Evolutionary conservation across 2,329 filamentous ascomycete genomes (phyloP).

Genomic region (Tothia fuscella): DNA sequence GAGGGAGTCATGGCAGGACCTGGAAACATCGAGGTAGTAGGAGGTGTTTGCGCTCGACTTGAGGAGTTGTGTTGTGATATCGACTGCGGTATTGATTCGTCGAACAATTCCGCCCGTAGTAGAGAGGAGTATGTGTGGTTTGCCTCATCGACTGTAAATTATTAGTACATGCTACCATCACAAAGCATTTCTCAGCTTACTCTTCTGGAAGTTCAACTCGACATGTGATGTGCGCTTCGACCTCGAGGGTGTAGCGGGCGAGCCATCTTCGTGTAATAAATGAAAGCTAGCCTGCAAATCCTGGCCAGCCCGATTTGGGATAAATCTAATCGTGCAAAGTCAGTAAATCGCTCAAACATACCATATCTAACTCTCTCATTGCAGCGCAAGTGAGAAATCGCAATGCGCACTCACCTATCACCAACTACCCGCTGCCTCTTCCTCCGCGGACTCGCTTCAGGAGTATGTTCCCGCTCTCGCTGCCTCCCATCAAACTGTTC

Average conservation of each 20-base stretch:
- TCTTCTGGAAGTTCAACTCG: constrained; percentile 88
- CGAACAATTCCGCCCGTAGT: constrained; percentile 84
- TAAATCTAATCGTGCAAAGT: constrained; percentile 57
- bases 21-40: constrained; percentile 51
- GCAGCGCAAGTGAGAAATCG: too few relatives aligned
- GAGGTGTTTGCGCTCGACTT: constrained; percentile 70
- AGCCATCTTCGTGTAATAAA: constrained; percentile 81
- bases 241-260: constrained; percentile 79
- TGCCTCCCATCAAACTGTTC: constrained; percentile 49
- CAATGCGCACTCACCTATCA: constrained; percentile 27
- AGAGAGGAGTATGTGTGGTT: constrained; percentile 85
- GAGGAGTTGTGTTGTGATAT: constrained; percentile 40
- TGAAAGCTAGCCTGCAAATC: constrained; percentile 90
- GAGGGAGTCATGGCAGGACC: constrained; percentile 71
- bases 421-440: constrained; percentile 58
- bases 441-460: constrained; percentile 52
- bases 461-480: constrained; percentile 50
- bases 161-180: constrained; percentile 13
- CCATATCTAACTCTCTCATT: background rate
- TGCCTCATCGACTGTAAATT: constrained; percentile 65
- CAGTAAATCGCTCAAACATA: background rate
- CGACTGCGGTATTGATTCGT: constrained; percentile 47
- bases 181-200: constrained; percentile 22
- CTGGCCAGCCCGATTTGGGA: constrained; percentile 84
- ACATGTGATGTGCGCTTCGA: constrained; percentile 75